Conservation (phyloP, 192 early-diverging fungal species). For the Backusella luteola region DNA sequence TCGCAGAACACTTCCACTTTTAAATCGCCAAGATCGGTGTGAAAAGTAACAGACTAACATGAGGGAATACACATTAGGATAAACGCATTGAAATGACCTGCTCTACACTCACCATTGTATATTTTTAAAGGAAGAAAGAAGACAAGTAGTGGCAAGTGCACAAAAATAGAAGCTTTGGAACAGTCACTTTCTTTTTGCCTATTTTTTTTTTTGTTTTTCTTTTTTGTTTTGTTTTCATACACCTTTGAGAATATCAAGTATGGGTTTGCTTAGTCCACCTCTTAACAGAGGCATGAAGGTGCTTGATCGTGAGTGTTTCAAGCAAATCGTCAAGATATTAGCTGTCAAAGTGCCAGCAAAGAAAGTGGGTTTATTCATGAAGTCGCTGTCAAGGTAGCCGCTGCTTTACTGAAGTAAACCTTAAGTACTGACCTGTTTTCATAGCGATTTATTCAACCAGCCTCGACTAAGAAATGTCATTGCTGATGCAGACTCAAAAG, state of each 20-base stretch:
- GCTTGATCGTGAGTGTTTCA: conserved; percentile 3
- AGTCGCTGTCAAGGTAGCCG: conserved; percentile 1
- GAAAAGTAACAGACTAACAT: conserved; percentile 78
- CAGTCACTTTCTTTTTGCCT: background rate
- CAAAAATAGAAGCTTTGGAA: background rate
- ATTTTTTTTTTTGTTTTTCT: background rate
- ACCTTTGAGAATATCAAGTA: background rate
- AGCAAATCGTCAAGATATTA: background rate
- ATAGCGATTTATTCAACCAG: conserved; percentile 15
- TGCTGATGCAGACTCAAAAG: conserved; percentile 44
- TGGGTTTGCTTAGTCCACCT: conserved; percentile 11
- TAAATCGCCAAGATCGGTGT: conserved; percentile 91
- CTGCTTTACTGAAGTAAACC: background rate
- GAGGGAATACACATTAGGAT: background rate
- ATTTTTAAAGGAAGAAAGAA: background rate
- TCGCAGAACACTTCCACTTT: conserved; percentile 95
- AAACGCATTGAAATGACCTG: background rate
- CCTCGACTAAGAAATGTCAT: conserved; percentile 14
- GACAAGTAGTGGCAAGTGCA: background rate
- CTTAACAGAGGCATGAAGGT: conserved; percentile 13
- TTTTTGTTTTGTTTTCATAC: background rate
- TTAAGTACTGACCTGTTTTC: background rate
- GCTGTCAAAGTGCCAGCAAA: conserved; percentile 13
- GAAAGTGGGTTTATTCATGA: conserved; percentile 8
- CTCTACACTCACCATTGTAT: background rate